phyloP scores from a whole-genome alignment of 768 basidiomycete genomes.

The Piloderma croceum region DNA sequence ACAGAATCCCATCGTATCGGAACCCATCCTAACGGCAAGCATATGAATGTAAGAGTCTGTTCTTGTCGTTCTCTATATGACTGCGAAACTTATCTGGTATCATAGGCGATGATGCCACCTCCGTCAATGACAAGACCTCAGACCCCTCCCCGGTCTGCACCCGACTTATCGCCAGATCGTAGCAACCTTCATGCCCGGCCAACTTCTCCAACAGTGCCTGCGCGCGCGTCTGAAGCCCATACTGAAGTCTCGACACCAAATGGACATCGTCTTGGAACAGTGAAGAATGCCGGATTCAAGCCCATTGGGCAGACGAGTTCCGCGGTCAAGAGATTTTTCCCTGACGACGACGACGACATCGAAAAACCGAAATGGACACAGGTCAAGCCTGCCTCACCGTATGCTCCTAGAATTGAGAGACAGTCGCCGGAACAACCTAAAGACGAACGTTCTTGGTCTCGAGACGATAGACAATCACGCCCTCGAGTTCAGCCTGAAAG shows the following conservation, averaged over 20 bases:
- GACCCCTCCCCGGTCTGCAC: no score
- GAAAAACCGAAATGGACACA: conserved; percentile 20
- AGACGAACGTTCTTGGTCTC: background rate
- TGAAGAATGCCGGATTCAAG: conserved; percentile 54
- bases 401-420: no score
- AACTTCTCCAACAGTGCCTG: no score
- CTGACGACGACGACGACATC: conserved; percentile 73
- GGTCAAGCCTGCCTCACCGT: background rate
- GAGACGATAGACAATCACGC: no score
- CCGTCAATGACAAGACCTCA: no score
- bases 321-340: conserved; percentile 75
- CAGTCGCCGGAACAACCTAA: background rate
- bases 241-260: no score
- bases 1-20: conserved; percentile 30
- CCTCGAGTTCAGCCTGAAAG: background rate
- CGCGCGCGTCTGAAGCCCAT: no score
- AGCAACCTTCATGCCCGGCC: no score
- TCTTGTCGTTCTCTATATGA: background rate
- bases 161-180: no score
- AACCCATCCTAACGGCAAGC: conserved; percentile 33
- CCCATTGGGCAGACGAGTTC: conserved; percentile 52
- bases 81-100: no score
- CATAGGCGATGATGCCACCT: no score
- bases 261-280: no score
- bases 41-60: conserved; percentile 18